These are phyloP conservation scores for Fusarium pilosicola DNA, from an alignment of 2,329 filamentous ascomycete species.

Conservation along the genomic window DNA sequence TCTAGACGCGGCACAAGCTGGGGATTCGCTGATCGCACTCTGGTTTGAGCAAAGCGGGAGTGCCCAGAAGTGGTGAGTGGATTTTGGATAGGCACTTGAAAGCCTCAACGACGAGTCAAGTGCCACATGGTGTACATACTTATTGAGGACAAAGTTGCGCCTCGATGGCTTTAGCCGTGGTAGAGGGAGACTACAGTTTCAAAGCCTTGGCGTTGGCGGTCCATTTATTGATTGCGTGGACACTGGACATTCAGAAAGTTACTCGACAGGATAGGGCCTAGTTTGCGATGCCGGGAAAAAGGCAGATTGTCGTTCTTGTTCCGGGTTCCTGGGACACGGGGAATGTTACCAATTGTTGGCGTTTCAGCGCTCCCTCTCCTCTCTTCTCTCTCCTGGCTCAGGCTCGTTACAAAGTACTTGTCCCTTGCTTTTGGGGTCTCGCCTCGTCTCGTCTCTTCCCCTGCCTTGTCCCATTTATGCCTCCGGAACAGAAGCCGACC, in stretches of 20 bases:
- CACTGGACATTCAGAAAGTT: neutral
- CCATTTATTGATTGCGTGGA: neutral
- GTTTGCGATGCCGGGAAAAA: conserved; percentile 3
- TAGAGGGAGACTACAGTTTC: neutral
- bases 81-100: conserved; percentile 11
- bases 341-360: conserved; percentile 19
- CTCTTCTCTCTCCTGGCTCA: neutral
- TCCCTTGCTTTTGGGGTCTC: conserved; percentile 19
- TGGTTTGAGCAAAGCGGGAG: conserved; percentile 7
- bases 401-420: neutral
- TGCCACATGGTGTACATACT: conserved; percentile 15
- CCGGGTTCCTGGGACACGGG: conserved; percentile 26
- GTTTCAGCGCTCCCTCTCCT: neutral
- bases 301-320: neutral
- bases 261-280: neutral
- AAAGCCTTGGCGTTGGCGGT: conserved; percentile 8
- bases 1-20: conserved; percentile 18
- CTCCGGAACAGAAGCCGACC: conserved; percentile 27
- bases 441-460: conserved; percentile 17
- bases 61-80: conserved; percentile 10
- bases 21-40: conserved; percentile 14
- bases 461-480: conserved; percentile 17
- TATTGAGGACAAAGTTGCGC: neutral
- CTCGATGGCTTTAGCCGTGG: conserved; percentile 9
- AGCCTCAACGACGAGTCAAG: conserved; percentile 16